Base-by-base conservation (phyloP, 2,329 filamentous ascomycete genomes). In the Ophiostoma australiae region DNA sequence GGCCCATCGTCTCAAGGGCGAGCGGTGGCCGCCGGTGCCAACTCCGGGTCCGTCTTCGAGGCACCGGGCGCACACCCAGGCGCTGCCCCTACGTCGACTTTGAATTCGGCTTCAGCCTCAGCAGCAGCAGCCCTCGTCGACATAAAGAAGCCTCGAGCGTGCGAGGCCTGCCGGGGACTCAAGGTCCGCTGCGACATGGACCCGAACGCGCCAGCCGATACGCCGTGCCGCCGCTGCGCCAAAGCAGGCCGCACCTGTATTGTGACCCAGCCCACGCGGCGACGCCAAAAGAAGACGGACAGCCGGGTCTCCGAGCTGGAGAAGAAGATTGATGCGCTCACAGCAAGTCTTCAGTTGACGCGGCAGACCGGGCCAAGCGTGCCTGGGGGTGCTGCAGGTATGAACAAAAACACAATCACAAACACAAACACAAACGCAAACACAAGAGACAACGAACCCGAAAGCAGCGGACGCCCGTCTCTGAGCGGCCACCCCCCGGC, bases 271-370 rank as follows among this genome's bases (percentile, higher is more conserved):
- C 92, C 86, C 17, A 87, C 84, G 39, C 79, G 92, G 58, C 97
- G 96, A 81, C 85, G 93, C 65, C 92, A 94, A 82, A 97, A 94
- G 83, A 97, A 97, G 84, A 93, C 92, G 70, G 94, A 97, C 78
- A 94, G 89, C 74, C 86, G 93, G 69, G 93, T 97, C 15, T 91
- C 93, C 10, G 93, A 97, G 82, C 84, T 97, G 69, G 93, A 97
- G 83, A 93, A 90, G 83, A 96, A 96, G 82, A 94, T 97, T 74
- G 93, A 97, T 82, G 91, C 91, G 10, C 79, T 97, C 78, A 97
- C 92, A 8, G 91, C 92, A 7, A 93, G 89, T 48, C 78, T 97
- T 74, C 89, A 92, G 66, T 88, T 91, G 1, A 80, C 77, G 70
- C 77, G 77, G 10, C 75, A 75, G 15, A 67, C 70, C 17, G 68